Evolutionary conservation across 179 eudicot species (phyloP).

Genomic region (Gypsophila paniculata): DNA sequence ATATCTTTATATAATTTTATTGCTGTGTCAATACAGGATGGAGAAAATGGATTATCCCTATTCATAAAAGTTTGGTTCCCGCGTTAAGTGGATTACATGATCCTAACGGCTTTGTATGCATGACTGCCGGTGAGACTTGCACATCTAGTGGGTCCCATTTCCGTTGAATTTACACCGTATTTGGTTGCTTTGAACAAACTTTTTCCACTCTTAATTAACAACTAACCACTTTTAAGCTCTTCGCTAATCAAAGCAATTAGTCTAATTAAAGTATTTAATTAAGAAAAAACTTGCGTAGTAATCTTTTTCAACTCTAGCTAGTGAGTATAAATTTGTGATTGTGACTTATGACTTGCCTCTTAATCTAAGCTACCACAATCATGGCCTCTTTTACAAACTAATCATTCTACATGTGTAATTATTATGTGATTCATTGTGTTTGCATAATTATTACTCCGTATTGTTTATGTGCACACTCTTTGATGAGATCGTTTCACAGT

Average conservation of each 20-base stretch:
- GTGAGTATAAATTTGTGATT: neutral
- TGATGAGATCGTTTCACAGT: too few relatives aligned
- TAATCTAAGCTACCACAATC: constrained; percentile 1
- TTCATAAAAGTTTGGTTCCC: neutral
- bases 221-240: neutral
- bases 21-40: too few relatives aligned
- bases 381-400: neutral
- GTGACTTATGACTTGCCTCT: constrained; percentile 1
- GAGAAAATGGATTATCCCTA: too few relatives aligned
- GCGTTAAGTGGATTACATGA: neutral
- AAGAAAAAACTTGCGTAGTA: neutral
- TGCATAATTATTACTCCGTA: neutral
- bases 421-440: neutral
- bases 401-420: neutral
- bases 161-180: neutral
- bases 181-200: neutral
- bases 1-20: too few relatives aligned
- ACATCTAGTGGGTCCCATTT: neutral
- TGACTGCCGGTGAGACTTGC: neutral
- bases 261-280: neutral
- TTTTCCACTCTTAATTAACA: neutral
- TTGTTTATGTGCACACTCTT: too few relatives aligned
- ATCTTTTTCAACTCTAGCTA: too few relatives aligned
- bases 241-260: neutral
- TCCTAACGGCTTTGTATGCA: neutral